Evolutionary conservation across 208 protist species (phyloP).

Genomic region (Trypanosoma mega): DNA sequence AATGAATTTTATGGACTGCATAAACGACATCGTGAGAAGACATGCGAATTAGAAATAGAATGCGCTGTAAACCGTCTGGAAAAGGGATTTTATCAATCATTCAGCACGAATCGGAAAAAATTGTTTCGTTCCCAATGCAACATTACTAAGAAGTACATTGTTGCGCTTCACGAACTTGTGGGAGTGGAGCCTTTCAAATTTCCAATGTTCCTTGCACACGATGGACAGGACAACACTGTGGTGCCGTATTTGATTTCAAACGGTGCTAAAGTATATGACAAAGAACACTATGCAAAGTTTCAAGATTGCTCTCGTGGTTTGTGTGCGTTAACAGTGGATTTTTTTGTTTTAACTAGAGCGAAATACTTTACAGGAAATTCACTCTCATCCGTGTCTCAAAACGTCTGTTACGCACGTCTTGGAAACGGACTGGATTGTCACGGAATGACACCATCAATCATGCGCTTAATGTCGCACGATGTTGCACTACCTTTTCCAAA

Average conservation of each 20-base stretch:
- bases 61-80: neutral
- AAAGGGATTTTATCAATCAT: neutral
- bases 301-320: neutral
- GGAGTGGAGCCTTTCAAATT: neutral
- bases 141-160: neutral
- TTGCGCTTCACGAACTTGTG: neutral
- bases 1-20: neutral
- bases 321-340: conserved; percentile 5
- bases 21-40: conserved; percentile 1
- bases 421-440: neutral
- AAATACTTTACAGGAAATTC: conserved; percentile 3
- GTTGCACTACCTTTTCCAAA: too few species aligned
- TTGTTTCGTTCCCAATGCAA: conserved; percentile 1
- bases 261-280: neutral
- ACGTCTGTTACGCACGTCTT: conserved; percentile 11
- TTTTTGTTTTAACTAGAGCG: neutral
- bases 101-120: neutral
- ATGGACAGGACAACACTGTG: neutral
- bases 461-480: conserved; percentile 4
- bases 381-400: conserved; percentile 2
- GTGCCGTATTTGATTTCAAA: neutral
- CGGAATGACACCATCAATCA: neutral
- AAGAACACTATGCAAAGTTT: neutral
- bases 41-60: neutral
- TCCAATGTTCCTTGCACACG: conserved; percentile 4